Base-by-base conservation (phyloP, 192 early-diverging fungal species). In the Backusella mclennaniae region DNA sequence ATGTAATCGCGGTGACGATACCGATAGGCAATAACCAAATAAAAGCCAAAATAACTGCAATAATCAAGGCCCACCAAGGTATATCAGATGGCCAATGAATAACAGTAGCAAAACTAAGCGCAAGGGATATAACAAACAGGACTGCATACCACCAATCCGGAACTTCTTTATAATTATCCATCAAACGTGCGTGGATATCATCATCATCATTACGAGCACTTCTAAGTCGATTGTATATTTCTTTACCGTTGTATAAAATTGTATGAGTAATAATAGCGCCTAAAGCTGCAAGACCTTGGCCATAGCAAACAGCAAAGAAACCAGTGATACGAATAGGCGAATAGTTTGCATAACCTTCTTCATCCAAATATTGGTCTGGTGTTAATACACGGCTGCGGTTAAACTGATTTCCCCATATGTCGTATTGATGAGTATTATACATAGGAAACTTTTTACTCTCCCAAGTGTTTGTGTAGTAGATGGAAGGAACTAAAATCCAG, bases 101-200 rank as follows among this genome's bases (percentile, higher is more conserved):
- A 29, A 85, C 80, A 1, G 87, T 89, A 21, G 82, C 79, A 67
- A 90, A 86, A 29, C 88, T 86, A 7, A 83, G 80, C 14, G 79
- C 90, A 31, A 84, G 79, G 68, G 87, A 85, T 29, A 85, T 76
- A 9, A 89, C 69, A 44, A 94, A 89, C 68, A 89, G 75, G 21
- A 75, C 83, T 21, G 78, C 49, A 68, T 95, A 96, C 94, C 93
- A 94, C 89, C 90, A 94, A 38, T 85, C 83, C 56, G 95, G 95
- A 21, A 93, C 91, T 73, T 93, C 91, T 33, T 86, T 84, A 78
- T 96, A 95, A 31, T 68, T 70, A 38, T 89, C 84, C 93, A 95
- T 95, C 42, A 94, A 78, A 76, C 87, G 87, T 49, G 88, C 87
- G 71, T 94, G 94, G 67, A 95, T 90, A 81, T 95, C 93, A 31